A percentile compares a stretch with the other conserved stretches of the same genome.
Conservation (phyloP, 139 green algal species). For the Closterium sp. region DNA sequence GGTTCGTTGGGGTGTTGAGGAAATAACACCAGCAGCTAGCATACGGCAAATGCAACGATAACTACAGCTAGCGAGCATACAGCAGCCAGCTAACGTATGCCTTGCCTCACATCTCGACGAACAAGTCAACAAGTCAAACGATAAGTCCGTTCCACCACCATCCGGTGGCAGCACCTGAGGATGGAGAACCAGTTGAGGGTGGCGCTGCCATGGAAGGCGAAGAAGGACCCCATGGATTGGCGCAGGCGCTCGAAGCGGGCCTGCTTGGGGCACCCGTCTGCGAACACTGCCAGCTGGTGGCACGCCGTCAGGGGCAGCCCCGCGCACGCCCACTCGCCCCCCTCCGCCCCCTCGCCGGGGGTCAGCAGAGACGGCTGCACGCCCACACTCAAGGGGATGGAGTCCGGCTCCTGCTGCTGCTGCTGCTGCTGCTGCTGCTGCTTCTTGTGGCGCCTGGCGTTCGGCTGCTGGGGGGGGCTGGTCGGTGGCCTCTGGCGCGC, state of each 20-base stretch:
- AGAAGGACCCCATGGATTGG: constrained; percentile 11
- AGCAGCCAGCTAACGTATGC: too few species aligned
- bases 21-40: too few species aligned
- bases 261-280: background rate
- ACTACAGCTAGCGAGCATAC: too few species aligned
- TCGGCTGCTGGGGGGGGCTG: background rate
- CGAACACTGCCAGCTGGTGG: background rate
- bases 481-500: background rate
- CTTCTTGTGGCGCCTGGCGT: background rate
- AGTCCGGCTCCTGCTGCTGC: background rate
- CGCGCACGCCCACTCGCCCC: background rate
- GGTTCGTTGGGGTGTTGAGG: too few species aligned
- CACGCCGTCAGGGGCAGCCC: background rate
- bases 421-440: background rate
- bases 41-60: too few species aligned
- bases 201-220: constrained; percentile 16
- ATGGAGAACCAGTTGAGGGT: constrained; percentile 27
- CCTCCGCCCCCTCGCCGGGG: background rate
- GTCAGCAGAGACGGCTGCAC: background rate
- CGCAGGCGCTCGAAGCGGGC: background rate
- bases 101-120: too few species aligned
- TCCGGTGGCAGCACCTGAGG: too few species aligned
- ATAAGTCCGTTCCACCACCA: too few species aligned
- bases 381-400: background rate
- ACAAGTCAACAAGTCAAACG: too few species aligned